Percentiles rank a stretch among this genome's conserved stretches.
phyloP scores from a whole-genome alignment of 192 early-diverging fungal species.

The Nowakowskiella sp. region DNA sequence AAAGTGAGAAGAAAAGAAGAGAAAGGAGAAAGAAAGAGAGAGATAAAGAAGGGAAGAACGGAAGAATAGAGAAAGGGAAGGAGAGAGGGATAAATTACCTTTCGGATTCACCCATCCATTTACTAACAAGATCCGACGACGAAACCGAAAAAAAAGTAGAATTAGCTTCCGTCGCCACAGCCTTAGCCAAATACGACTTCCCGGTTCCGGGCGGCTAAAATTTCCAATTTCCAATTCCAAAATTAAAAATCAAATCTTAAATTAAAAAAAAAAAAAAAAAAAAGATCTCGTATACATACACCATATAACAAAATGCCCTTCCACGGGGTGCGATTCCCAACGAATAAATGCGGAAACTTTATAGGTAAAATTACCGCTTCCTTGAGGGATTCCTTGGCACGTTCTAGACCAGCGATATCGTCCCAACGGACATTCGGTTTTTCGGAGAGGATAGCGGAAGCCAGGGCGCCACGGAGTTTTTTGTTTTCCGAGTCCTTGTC shows the following conservation, averaged over 20 bases:
- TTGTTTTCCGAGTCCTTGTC: slow-evolving; percentile 69
- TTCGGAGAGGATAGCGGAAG: slow-evolving; percentile 83
- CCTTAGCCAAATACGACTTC: slow-evolving; percentile 94
- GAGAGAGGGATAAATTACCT: slow-evolving; percentile 45
- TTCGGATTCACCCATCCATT: slow-evolving; percentile 99
- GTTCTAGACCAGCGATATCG: slow-evolving; percentile 93
- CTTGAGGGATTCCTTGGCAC: slow-evolving; percentile 92
- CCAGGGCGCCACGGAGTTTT: slow-evolving; percentile 51
- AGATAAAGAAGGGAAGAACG: neutral
- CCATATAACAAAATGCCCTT: slow-evolving; percentile 93
- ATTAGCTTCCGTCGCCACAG: slow-evolving; percentile 94
- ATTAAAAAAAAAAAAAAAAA: neutral
- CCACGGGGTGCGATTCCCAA: slow-evolving; percentile 94
- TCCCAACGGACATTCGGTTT: slow-evolving; percentile 97
- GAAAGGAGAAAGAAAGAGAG: neutral
- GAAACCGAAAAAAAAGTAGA: slow-evolving; percentile 95
- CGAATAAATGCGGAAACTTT: slow-evolving; percentile 94
- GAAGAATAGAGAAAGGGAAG: slow-evolving; percentile 1
- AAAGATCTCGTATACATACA: slow-evolving; percentile 20
- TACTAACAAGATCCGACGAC: slow-evolving; percentile 96
- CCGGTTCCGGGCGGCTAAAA: slow-evolving; percentile 87
- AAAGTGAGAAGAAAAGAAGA: neutral
- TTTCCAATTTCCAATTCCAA: neutral
- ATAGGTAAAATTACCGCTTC: slow-evolving; percentile 98
- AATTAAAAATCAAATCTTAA: slow-evolving; percentile 1